Percentiles rank a stretch among this genome's conserved stretches.
phyloP scores from a whole-genome alignment of 2,329 filamentous ascomycete genomes.

The Apiospora rasikravindrae region DNA sequence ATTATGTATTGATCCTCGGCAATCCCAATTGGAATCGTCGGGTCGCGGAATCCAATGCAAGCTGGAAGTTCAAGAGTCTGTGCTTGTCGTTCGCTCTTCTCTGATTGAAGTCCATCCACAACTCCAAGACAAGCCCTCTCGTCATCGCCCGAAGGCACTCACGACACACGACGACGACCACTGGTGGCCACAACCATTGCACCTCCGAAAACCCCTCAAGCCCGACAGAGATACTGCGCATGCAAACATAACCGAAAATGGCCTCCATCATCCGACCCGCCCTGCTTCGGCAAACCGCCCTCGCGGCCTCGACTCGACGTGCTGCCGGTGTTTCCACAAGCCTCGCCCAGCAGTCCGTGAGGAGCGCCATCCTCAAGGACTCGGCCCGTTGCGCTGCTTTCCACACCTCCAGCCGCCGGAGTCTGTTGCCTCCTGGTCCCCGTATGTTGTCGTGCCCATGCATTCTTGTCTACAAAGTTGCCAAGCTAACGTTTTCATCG shows the following conservation, averaged over 20 bases:
- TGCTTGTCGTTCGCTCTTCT: constrained; percentile 6
- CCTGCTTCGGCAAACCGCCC: constrained; percentile 59
- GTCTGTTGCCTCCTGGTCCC: constrained; percentile 81
- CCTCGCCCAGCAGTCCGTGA: constrained; percentile 38
- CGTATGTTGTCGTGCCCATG: constrained; percentile 62
- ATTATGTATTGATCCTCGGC: constrained; percentile 19
- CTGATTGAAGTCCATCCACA: neutral
- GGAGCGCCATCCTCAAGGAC: constrained; percentile 39
- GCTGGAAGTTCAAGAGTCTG: constrained; percentile 11
- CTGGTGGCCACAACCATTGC: neutral
- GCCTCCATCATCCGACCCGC: constrained; percentile 61
- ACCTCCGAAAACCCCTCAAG: neutral
- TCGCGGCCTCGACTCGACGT: constrained; percentile 47
- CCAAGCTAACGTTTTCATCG: constrained; percentile 47
- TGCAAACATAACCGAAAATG: constrained; percentile 44
- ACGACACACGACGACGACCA: neutral
- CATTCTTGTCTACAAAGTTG: neutral
- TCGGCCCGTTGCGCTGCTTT: constrained; percentile 74
- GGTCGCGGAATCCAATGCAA: constrained; percentile 7
- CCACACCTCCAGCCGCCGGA: constrained; percentile 78
- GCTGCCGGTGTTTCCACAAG: constrained; percentile 37
- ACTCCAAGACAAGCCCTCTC: neutral
- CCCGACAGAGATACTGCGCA: neutral
- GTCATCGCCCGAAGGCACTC: neutral
- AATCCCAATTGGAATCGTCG: constrained; percentile 18